Conservation (phyloP, 2,329 filamentous ascomycete species). For the Coniochaeta prunicola region DNA sequence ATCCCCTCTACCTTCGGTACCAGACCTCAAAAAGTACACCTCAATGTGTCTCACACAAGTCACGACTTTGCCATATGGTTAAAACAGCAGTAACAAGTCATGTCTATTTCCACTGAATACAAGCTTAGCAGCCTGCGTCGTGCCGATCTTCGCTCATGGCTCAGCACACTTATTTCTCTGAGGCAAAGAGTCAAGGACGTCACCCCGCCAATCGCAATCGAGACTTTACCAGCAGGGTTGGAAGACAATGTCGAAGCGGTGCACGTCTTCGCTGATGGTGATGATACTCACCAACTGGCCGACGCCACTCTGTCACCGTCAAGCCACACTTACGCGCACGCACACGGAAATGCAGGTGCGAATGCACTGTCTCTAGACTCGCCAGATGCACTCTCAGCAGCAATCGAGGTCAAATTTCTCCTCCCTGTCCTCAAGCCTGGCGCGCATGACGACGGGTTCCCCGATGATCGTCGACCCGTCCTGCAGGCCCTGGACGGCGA, state of each 20-base stretch:
- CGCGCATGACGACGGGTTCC: not conserved
- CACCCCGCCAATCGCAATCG: not conserved
- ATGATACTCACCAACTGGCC: not conserved
- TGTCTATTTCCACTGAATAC: not conserved
- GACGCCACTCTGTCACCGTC: not conserved
- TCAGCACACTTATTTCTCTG: not conserved
- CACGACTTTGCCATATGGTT: not conserved
- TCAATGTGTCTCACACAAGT: not conserved
- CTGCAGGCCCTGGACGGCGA: not conserved
- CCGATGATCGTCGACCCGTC: not conserved
- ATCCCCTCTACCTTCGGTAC: not conserved
- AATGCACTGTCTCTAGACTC: not conserved
- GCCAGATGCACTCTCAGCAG: not conserved
- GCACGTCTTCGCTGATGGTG: not conserved
- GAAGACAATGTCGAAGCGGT: not conserved
- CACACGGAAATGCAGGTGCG: not conserved
- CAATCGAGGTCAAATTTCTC: not conserved
- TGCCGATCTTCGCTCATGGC: not conserved
- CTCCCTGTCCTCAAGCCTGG: not conserved
- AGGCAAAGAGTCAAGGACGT: not conserved
- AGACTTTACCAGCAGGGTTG: not conserved
- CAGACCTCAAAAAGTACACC: not conserved
- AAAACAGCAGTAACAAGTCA: not conserved
- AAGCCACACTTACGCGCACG: not conserved
- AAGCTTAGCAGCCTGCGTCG: not conserved